These are phyloP conservation scores for Claviceps pusilla DNA, from an alignment of 2,329 filamentous ascomycete species.

Conservation along the genomic window DNA sequence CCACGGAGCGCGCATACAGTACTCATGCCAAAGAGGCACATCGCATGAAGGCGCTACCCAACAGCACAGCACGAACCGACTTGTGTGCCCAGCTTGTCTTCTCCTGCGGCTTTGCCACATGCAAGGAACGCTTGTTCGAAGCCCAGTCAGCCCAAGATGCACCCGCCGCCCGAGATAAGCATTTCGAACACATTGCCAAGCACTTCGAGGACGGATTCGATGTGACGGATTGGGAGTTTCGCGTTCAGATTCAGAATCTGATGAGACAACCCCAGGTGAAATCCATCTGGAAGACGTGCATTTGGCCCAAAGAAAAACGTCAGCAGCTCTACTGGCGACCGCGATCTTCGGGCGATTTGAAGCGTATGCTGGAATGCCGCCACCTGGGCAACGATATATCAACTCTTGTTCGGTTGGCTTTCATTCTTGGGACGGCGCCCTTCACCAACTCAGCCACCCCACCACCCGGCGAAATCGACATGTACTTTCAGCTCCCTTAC, in stretches of 20 bases:
- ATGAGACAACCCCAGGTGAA: conserved; percentile 29
- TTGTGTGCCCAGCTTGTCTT: conserved; percentile 30
- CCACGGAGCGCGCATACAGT: conserved; percentile 30
- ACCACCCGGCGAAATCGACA: conserved; percentile 23
- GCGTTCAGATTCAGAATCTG: conserved; percentile 28
- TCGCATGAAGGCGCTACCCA: conserved; percentile 25
- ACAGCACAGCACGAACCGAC: conserved; percentile 25
- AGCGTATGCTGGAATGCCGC: conserved; percentile 29
- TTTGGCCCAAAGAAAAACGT: conserved; percentile 30
- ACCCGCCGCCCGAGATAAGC: conserved; percentile 23
- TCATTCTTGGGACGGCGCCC: conserved; percentile 27
- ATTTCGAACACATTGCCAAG: conserved; percentile 32
- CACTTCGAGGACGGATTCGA: conserved; percentile 30
- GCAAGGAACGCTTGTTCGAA: conserved; percentile 29
- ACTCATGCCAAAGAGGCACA: conserved; percentile 29
- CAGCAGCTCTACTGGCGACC: conserved; percentile 25
- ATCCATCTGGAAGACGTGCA: conserved; percentile 29
- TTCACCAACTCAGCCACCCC: conserved; percentile 22
- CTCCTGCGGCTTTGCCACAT: conserved; percentile 26
- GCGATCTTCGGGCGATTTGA: conserved; percentile 27
- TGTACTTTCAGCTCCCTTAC: conserved; percentile 24
- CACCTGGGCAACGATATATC: conserved; percentile 27
- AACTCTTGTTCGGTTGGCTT: conserved; percentile 27
- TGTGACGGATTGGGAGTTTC: conserved; percentile 29
- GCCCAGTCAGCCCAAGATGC: conserved; percentile 22